Evolutionary conservation across 768 basidiomycete genomes (phyloP).

Genomic region (Phanerodontia chrysosporium): DNA sequence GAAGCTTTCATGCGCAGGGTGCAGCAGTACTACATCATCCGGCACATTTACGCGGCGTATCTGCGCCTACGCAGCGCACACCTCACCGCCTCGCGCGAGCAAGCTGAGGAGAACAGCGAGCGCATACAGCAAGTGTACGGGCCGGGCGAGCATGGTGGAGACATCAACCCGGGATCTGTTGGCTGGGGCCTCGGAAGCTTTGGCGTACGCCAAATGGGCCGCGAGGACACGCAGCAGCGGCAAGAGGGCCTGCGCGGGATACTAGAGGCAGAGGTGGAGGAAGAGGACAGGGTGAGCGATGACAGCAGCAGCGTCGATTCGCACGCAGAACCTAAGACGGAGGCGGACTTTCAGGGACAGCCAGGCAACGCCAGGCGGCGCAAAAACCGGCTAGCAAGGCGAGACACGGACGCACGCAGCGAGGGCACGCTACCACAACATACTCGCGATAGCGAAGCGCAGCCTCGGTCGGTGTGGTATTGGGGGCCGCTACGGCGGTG

Average conservation of each 20-base stretch:
- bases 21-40: not conserved
- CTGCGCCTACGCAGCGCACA: conserved; percentile 65
- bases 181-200: conserved; percentile 80
- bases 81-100: conserved; percentile 61
- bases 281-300: conserved; percentile 10
- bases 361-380: conserved; percentile 3
- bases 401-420: not conserved
- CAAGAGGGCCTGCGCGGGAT: conserved; percentile 17
- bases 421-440: conserved; percentile 1
- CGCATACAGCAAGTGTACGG: conserved; percentile 61
- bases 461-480: conserved; percentile 61
- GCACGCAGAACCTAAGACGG: conserved; percentile 5
- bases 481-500: conserved; percentile 75
- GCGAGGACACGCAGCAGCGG: conserved; percentile 29
- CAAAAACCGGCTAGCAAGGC: not conserved
- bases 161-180: conserved; percentile 28
- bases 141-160: conserved; percentile 23
- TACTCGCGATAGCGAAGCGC: not conserved
- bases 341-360: not conserved
- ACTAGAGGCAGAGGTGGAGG: conserved; percentile 24
- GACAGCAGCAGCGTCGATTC: not conserved
- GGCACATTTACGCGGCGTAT: conserved; percentile 50
- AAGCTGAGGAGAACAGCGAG: conserved; percentile 64
- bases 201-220: conserved; percentile 37
- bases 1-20: conserved; percentile 1